Conservation (phyloP, 495 filamentous ascomycete genomes). For the Aeminium ludgeri region DNA sequence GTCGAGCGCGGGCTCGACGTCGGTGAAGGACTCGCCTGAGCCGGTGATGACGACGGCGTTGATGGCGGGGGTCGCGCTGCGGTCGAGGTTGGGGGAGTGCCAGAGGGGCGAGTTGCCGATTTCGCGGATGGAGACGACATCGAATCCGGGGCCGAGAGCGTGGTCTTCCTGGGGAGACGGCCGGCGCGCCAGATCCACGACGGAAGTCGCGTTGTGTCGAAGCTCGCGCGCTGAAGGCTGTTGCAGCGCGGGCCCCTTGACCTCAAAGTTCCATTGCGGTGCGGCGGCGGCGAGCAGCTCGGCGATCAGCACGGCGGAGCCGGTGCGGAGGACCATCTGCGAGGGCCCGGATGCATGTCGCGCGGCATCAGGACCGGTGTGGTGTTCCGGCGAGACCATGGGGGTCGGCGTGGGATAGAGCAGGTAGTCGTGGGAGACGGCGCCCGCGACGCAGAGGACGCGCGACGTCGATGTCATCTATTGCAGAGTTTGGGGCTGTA, state of each 20-base stretch:
- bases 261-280: slow-evolving; percentile 9
- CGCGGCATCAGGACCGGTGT: too few relatives aligned
- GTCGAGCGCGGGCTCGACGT: slow-evolving; percentile 16
- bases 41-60: slow-evolving; percentile 14
- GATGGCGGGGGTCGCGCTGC: background rate
- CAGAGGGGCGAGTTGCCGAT: slow-evolving; percentile 7
- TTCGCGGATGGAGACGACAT: background rate
- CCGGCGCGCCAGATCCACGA: slow-evolving; percentile 5
- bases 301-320: slow-evolving; percentile 8
- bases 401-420: slow-evolving; percentile 5
- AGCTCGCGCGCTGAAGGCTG: slow-evolving; percentile 5
- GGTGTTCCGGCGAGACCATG: too few relatives aligned
- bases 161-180: background rate
- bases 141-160: background rate
- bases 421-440: slow-evolving; percentile 14
- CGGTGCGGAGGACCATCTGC: slow-evolving; percentile 10
- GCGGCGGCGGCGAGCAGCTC: slow-evolving; percentile 11
- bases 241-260: slow-evolving; percentile 5
- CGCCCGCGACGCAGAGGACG: slow-evolving; percentile 8
- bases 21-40: slow-evolving; percentile 13
- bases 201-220: slow-evolving; percentile 9
- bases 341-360: slow-evolving; percentile 4
- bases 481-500: too few relatives aligned
- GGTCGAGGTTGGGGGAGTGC: slow-evolving; percentile 8
- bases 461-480: slow-evolving; percentile 8